Base-by-base conservation (phyloP, 805 yeast genomes). In the Yamadazyma olivae region DNA sequence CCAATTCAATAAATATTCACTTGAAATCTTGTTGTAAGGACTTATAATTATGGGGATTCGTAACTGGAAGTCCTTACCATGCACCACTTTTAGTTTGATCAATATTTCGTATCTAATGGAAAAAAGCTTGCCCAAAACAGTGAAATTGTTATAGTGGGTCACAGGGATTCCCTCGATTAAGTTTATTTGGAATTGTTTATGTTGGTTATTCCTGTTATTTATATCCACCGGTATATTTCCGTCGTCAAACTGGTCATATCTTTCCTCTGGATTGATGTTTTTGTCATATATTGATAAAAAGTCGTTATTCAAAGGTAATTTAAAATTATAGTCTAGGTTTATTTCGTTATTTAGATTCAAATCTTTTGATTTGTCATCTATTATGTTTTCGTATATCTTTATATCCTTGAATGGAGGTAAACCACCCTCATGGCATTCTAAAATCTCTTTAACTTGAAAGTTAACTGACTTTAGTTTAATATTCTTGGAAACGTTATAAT, bases 371-470 rank as follows among this genome's bases (percentile, higher is more conserved):
- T 45, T 47, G 33, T 51, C 57, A 12, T 60, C 57, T 27, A 57
- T 46, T 3, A 65, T 48, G 8, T 61, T 50, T 14, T 66, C 52
- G 24, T 57, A 52, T 14, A 78, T 45, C 31, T 67, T 57, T 17
- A 56, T 47, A 41, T 76, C 79, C 48, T 67, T 71, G 6, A 63
- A 54, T n/a, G 71, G 69, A 1, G 76, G 68, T 17, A 67, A 58
- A 3, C 77, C 76, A 6, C 72, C 70, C 46, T 75, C 79, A 36
- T 68, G 70, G 34, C 75, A 65, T 47, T 75, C 83, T 27, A 79
- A 51, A 3, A 71, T 58, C 47, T 81, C 85, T 39, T 68, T 67
- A 4, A 81, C 44, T 40, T 75, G 79, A 29, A 75, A 56, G 0
- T 66, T 54, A 4, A 78, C 57, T 31, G 59, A 58, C 44, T 71